phyloP scores from a whole-genome alignment of 2,329 filamentous ascomycete genomes.

The Botrytis elliptica region DNA sequence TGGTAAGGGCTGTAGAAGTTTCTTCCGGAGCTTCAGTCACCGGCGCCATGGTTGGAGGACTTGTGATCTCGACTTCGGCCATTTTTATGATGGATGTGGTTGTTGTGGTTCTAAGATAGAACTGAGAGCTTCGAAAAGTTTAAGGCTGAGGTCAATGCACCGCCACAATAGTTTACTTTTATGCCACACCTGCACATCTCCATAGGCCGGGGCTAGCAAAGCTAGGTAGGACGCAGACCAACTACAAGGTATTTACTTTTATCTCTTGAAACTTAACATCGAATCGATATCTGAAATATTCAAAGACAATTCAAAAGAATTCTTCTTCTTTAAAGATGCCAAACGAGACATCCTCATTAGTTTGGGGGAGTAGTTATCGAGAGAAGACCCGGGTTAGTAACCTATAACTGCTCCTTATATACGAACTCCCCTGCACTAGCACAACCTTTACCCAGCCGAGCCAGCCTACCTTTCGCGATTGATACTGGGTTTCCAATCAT shows the following conservation, averaged over 20 bases:
- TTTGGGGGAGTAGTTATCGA: not conserved
- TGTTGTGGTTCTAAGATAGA: slow-evolving; percentile 15
- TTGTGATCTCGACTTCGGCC: slow-evolving; percentile 34
- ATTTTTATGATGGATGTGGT: slow-evolving; percentile 25
- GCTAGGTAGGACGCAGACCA: not conserved
- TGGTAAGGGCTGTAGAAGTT: slow-evolving; percentile 32
- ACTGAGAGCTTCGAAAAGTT: slow-evolving; percentile 15
- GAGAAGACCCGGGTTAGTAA: not conserved
- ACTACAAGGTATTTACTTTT: not conserved
- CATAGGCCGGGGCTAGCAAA: not conserved
- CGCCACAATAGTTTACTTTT: not conserved
- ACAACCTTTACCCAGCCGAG: not conserved
- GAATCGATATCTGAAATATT: not conserved
- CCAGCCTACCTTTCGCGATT: not conserved
- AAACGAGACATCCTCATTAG: not conserved
- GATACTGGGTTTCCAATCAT: no score
- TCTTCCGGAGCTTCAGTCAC: slow-evolving; percentile 24
- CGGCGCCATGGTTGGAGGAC: slow-evolving; percentile 29
- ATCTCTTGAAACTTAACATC: not conserved
- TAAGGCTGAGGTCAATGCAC: slow-evolving; percentile 22
- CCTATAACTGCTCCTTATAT: not conserved
- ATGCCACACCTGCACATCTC: not conserved
- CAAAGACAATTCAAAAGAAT: not conserved
- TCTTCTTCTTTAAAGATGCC: not conserved
- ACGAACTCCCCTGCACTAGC: not conserved